Evolutionary conservation across 192 early-diverging fungal species (phyloP).

Genomic region (Physocladia obscura): DNA sequence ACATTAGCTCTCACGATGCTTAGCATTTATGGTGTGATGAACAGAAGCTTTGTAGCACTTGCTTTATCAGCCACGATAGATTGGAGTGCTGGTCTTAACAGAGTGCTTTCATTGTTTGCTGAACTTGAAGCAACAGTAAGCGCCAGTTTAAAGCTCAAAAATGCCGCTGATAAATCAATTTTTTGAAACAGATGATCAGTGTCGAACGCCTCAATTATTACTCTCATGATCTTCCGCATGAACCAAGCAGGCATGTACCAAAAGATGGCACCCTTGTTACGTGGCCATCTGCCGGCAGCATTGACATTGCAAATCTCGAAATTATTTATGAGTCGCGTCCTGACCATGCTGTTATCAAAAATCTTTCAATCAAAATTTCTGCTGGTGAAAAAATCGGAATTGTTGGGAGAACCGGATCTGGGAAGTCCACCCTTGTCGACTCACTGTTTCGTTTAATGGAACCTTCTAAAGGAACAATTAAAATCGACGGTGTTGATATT

Average conservation of each 20-base stretch:
- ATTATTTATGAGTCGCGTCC: conserved; percentile 42
- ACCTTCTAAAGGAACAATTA: neutral
- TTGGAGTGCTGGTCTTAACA: neutral
- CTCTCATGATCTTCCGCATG: conserved; percentile 12
- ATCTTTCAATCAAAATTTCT: conserved; percentile 35
- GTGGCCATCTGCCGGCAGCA: conserved; percentile 46
- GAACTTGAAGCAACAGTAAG: neutral
- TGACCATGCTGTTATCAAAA: conserved; percentile 34
- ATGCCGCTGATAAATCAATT: too few relatives aligned
- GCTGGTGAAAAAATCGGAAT: conserved; percentile 49
- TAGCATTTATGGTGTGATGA: neutral
- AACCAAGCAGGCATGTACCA: conserved; percentile 9
- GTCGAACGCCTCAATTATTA: conserved; percentile 43
- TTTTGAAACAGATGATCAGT: conserved; percentile 32
- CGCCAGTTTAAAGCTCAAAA: neutral
- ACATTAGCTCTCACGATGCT: conserved; percentile 13
- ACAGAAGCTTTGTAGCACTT: neutral
- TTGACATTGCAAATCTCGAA: conserved; percentile 35
- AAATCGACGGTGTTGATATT: conserved; percentile 55
- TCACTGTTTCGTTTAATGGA: conserved; percentile 43
- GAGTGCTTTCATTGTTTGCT: neutral
- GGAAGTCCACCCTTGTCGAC: conserved; percentile 41
- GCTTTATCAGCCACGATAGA: neutral
- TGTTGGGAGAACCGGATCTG: conserved; percentile 38
- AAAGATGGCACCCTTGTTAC: conserved; percentile 32